Evolutionary conservation across 768 basidiomycete genomes (phyloP).

Genomic region (Lactifluus rugatus): DNA sequence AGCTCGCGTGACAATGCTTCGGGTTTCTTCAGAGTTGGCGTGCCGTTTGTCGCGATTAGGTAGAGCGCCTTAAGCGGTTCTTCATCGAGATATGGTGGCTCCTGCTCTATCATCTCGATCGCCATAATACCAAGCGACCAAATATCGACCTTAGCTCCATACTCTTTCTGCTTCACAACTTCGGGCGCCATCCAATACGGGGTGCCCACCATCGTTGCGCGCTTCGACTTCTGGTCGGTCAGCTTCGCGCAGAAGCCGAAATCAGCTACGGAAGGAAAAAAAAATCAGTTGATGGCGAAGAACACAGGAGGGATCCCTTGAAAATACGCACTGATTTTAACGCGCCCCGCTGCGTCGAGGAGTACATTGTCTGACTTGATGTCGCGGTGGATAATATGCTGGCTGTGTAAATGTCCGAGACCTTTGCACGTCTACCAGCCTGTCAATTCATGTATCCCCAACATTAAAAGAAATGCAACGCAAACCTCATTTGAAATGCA

Average conservation of each 20-base stretch:
- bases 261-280: constrained; percentile 49
- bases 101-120: constrained; percentile 98
- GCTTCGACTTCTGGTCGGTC: constrained; percentile 92
- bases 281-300: neutral
- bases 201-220: constrained; percentile 97
- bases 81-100: constrained; percentile 92
- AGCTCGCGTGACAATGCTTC: constrained; percentile 86
- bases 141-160: constrained; percentile 93
- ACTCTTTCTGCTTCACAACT: constrained; percentile 94
- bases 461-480: neutral
- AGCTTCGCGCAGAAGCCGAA: constrained; percentile 96
- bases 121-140: constrained; percentile 98
- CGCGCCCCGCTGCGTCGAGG: constrained; percentile 81
- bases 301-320: neutral
- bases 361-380: constrained; percentile 97
- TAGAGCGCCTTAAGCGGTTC: constrained; percentile 92
- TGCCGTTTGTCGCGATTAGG: constrained; percentile 95
- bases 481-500: constrained; percentile 85
- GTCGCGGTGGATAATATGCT: constrained; percentile 93
- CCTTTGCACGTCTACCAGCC: constrained; percentile 81
- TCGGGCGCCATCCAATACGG: constrained; percentile 99
- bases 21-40: constrained; percentile 94
- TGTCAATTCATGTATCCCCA: neutral
- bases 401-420: constrained; percentile 82
- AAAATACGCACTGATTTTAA: constrained; percentile 87